Conservation (phyloP, 2,329 filamentous ascomycete genomes). For the Cladosporium oxysporum region DNA sequence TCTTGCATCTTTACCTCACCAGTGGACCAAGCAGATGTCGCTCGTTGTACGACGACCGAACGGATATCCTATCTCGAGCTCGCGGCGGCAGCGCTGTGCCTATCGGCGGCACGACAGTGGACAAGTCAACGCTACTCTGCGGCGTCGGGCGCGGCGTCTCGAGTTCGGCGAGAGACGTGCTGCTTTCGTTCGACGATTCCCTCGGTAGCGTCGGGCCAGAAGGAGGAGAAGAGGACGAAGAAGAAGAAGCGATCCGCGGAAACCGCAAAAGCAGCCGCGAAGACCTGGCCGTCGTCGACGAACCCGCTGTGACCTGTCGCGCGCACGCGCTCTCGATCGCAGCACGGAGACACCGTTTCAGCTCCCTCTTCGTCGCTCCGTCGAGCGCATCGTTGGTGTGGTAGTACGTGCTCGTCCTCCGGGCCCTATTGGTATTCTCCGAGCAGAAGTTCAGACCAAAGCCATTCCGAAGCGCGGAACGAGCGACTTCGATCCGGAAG, state of each 20-base stretch:
- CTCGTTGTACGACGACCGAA: not conserved
- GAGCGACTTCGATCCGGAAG: slow-evolving; percentile 28
- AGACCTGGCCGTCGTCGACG: not conserved
- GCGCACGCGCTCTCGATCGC: not conserved
- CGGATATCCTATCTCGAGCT: not conserved
- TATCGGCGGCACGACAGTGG: not conserved
- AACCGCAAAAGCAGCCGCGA: not conserved
- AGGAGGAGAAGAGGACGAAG: not conserved
- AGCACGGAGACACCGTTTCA: slow-evolving; percentile 3
- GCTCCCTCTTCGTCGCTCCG: not conserved
- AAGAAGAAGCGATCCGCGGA: not conserved
- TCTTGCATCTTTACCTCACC: not conserved
- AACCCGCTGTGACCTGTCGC: not conserved
- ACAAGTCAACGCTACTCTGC: not conserved
- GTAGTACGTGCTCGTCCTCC: not conserved
- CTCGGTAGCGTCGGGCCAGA: not conserved
- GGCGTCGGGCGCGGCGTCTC: not conserved
- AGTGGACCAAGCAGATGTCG: not conserved
- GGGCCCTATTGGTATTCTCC: slow-evolving; percentile 25
- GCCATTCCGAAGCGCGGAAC: slow-evolving; percentile 16
- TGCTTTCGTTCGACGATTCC: not conserved
- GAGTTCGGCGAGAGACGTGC: not conserved
- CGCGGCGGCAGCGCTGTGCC: not conserved
- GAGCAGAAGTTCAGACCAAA: slow-evolving; percentile 25
- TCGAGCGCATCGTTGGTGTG: not conserved